Evolutionary conservation across 169 alveolate genomes (phyloP).

Genomic region (Neospora caninum): DNA sequence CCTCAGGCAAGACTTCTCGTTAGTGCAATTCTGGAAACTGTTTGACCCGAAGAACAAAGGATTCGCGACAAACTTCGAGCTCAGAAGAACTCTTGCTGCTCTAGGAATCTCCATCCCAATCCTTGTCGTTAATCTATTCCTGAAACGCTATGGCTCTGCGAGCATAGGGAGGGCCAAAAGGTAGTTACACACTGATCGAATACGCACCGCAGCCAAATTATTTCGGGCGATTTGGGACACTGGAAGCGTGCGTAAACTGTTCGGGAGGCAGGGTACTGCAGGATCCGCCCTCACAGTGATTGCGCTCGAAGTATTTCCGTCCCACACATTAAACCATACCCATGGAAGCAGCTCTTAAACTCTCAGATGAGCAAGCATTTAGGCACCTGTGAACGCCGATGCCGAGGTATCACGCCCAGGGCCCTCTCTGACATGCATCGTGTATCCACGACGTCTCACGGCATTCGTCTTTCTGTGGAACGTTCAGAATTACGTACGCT

Average conservation of each 20-base stretch:
- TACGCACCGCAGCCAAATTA: too few relatives aligned
- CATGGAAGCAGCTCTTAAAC: too few relatives aligned
- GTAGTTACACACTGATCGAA: not conserved
- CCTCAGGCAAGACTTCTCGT: conserved; percentile 40
- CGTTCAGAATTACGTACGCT: conserved; percentile 10
- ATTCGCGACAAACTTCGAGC: conserved; percentile 30
- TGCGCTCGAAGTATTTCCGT: too few relatives aligned
- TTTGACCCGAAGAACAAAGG: conserved; percentile 64
- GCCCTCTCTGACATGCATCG: too few relatives aligned
- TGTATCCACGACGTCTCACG: not conserved
- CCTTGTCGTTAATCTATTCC: not conserved
- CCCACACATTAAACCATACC: too few relatives aligned
- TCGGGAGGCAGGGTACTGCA: too few relatives aligned
- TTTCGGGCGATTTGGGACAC: too few relatives aligned
- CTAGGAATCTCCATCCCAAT: not conserved
- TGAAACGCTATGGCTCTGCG: not conserved
- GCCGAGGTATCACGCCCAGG: too few relatives aligned
- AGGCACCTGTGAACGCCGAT: too few relatives aligned
- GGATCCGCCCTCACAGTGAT: too few relatives aligned
- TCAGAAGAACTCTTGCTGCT: not conserved
- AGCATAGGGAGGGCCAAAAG: not conserved
- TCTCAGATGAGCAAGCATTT: too few relatives aligned
- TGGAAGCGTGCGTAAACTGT: too few relatives aligned
- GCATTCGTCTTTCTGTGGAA: not conserved
- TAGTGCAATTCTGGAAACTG: conserved; percentile 59